Conservation (phyloP, 2,329 filamentous ascomycete species). For the Emmonsiellopsis sp. region DNA sequence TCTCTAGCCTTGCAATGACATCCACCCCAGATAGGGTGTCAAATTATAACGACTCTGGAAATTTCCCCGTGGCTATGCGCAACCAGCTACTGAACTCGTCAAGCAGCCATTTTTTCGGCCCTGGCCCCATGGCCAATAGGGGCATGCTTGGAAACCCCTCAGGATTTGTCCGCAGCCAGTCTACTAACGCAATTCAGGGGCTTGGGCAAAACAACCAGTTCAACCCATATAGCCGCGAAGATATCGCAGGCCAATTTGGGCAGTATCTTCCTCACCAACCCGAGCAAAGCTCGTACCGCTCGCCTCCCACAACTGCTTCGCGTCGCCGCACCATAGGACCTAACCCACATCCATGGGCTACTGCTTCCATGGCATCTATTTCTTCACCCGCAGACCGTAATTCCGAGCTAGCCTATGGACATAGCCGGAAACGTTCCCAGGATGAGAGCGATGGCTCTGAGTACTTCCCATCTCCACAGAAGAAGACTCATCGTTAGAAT, state of each 20-base stretch:
- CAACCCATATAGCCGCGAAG: background rate
- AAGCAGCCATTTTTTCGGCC: background rate
- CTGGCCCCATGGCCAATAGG: background rate
- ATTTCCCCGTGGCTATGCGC: background rate
- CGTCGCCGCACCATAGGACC: background rate
- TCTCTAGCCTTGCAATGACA: background rate
- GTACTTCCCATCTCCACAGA: constrained; percentile 1
- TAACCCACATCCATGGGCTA: background rate
- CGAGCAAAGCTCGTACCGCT: background rate
- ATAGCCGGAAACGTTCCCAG: constrained; percentile 6
- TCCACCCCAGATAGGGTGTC: background rate
- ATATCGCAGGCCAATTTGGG: background rate
- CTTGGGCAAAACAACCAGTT: background rate
- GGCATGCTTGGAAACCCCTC: background rate
- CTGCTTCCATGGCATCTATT: background rate
- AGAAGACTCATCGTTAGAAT: constrained; percentile 1
- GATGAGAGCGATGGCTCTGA: constrained; percentile 7
- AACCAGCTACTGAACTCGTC: background rate
- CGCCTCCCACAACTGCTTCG: background rate
- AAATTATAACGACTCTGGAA: background rate
- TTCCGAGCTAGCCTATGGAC: background rate
- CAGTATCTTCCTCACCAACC: background rate
- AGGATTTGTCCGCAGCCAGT: background rate
- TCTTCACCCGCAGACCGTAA: background rate
- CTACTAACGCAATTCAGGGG: background rate